Conservation (phyloP, 805 yeast species). For the Pichia occidentalis region DNA sequence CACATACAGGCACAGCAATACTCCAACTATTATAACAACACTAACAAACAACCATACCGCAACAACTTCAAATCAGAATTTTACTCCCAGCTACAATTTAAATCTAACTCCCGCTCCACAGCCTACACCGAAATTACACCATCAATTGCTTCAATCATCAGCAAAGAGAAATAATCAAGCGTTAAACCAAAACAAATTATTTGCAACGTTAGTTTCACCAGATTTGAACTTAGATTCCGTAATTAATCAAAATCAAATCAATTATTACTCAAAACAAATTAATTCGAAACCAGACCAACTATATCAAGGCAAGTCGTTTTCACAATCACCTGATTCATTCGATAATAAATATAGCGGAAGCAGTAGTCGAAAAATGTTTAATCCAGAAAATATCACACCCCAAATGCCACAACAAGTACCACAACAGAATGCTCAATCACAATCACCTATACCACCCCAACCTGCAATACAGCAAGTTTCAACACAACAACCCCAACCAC, state of each 20-base stretch:
- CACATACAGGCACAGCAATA: slow-evolving; percentile 6
- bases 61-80: slow-evolving; percentile 2
- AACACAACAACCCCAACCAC: slow-evolving; percentile 11
- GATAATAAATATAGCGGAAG: slow-evolving; percentile 10
- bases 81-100: slow-evolving; percentile 2
- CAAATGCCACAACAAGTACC: slow-evolving; percentile 6
- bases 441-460: too few relatives aligned
- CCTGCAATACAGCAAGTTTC: slow-evolving; percentile 4
- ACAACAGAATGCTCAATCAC: slow-evolving; percentile 3
- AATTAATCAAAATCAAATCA: background rate
- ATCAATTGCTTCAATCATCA: slow-evolving; percentile 6
- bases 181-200: slow-evolving; percentile 12
- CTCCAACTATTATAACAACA: slow-evolving; percentile 5
- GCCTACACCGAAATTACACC: slow-evolving; percentile 7
- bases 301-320: slow-evolving; percentile 1
- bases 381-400: slow-evolving; percentile 2
- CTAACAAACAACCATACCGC: background rate
- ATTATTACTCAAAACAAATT: background rate
- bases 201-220: too few relatives aligned
- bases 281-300: background rate
- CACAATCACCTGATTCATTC: slow-evolving; percentile 23
- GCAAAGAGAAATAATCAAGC: slow-evolving; percentile 18
- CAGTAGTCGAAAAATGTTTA: too few relatives aligned
- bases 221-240: too few relatives aligned
- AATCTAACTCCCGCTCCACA: slow-evolving; percentile 8